Percentiles rank a stretch among this genome's conserved stretches.
These are phyloP conservation scores for Rhodotorula paludigena DNA, from an alignment of 768 basidiomycete genomes.

Conservation along the genomic window DNA sequence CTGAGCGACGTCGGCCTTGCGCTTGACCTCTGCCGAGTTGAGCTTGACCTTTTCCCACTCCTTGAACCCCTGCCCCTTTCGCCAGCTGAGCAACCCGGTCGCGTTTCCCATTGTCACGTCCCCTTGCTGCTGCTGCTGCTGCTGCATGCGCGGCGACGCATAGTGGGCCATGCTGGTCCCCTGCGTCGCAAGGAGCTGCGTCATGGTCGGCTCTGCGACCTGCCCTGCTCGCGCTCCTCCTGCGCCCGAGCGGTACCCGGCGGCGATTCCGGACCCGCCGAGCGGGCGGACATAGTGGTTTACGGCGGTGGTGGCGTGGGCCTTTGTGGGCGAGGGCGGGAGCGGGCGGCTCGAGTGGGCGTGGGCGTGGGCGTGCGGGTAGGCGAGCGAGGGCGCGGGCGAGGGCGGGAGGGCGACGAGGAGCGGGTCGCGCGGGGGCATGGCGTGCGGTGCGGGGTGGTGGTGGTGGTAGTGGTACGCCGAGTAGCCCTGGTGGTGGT, in stretches of 20 bases:
- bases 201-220: slow-evolving; percentile 36
- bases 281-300: slow-evolving; percentile 25
- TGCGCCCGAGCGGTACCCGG: not conserved
- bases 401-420: not conserved
- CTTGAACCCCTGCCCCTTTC: slow-evolving; percentile 48
- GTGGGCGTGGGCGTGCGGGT: not conserved
- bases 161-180: slow-evolving; percentile 11
- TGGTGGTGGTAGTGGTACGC: not conserved
- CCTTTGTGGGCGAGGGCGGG: slow-evolving; percentile 10
- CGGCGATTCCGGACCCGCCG: not conserved
- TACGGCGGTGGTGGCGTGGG: not conserved
- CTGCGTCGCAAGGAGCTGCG: slow-evolving; percentile 33
- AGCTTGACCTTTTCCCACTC: slow-evolving; percentile 82
- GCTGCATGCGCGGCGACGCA: not conserved
- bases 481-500: not conserved
- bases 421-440: not conserved
- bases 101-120: slow-evolving; percentile 34
- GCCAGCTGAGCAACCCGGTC: slow-evolving; percentile 42
- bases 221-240: too few relatives aligned
- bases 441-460: not conserved
- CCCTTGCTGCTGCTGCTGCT: not conserved
- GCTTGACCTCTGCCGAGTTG: slow-evolving; percentile 77
- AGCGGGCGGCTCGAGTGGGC: not conserved
- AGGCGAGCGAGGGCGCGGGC: not conserved
- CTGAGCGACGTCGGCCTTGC: slow-evolving; percentile 95